phyloP scores from a whole-genome alignment of 2,329 filamentous ascomycete genomes.

The Calonectria ilicicola region DNA sequence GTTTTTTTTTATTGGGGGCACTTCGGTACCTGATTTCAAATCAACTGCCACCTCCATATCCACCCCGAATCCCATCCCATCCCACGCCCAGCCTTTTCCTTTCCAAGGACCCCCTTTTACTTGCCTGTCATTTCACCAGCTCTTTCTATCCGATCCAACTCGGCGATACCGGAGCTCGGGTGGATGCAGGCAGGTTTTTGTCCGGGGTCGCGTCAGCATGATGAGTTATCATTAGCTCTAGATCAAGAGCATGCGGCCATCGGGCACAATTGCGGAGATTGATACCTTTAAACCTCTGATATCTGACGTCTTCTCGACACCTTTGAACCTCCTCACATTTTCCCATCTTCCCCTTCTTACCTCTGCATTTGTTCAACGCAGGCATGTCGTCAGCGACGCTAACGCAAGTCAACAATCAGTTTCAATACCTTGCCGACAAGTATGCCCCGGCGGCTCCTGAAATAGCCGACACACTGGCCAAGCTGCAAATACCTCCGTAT shows the following conservation, averaged over 20 bases:
- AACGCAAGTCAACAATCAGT: conserved; percentile 56
- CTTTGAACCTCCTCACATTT: not conserved
- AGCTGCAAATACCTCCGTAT: conserved; percentile 73
- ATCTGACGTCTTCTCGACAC: conserved; percentile 33
- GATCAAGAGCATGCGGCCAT: conserved; percentile 76
- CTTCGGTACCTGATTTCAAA: conserved; percentile 32
- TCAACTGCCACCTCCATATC: conserved; percentile 14
- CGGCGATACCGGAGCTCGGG: conserved; percentile 42
- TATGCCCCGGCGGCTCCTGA: conserved; percentile 74
- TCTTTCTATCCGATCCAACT: conserved; percentile 22
- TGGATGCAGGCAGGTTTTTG: conserved; percentile 10
- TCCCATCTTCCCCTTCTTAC: not conserved
- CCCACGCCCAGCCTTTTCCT: conserved; percentile 26
- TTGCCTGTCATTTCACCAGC: conserved; percentile 1
- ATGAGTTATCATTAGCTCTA: conserved; percentile 78
- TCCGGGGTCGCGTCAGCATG: conserved; percentile 45
- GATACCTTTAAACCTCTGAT: conserved; percentile 64
- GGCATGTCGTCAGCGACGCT: conserved; percentile 33
- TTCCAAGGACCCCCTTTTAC: conserved; percentile 11
- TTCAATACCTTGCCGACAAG: conserved; percentile 74
- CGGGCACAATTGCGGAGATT: conserved; percentile 67
- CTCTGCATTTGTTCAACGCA: not conserved
- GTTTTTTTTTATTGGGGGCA: conserved; percentile 18
- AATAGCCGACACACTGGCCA: conserved; percentile 74
- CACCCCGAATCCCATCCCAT: conserved; percentile 13